Percentiles rank a stretch among this genome's conserved stretches.
Evolutionary conservation across 164 flowering plant genomes (phyloP).

Genomic region (Cinnamomum micranthum): DNA sequence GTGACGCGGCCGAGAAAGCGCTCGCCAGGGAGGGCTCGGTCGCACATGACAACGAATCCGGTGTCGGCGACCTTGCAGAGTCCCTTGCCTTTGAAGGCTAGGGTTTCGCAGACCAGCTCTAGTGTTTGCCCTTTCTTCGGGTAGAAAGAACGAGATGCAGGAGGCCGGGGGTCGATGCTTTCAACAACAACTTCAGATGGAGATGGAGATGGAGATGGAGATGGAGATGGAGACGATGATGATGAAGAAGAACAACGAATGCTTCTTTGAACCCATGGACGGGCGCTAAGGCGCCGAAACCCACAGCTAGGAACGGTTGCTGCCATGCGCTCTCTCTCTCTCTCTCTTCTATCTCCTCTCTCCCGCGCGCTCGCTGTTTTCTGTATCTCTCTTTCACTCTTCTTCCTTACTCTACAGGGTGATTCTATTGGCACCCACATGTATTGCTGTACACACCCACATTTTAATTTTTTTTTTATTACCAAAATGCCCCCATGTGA

Average conservation of each 20-base stretch:
- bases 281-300: slow-evolving; percentile 29
- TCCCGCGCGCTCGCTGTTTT: neutral
- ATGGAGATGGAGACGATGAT: slow-evolving; percentile 11
- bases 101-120: slow-evolving; percentile 78
- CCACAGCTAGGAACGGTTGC: slow-evolving; percentile 24
- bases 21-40: slow-evolving; percentile 93
- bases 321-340: neutral
- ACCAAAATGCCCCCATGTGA: no score
- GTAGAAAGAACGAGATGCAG: slow-evolving; percentile 29
- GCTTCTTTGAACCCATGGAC: slow-evolving; percentile 30
- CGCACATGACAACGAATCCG: slow-evolving; percentile 89
- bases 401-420: neutral
- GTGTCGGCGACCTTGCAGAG: slow-evolving; percentile 78
- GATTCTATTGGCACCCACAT: no score
- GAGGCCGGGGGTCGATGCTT: slow-evolving; percentile 3
- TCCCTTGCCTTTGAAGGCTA: slow-evolving; percentile 87
- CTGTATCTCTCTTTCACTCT: neutral
- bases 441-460: no score
- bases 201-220: slow-evolving; percentile 14
- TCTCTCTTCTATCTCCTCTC: neutral
- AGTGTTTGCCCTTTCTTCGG: slow-evolving; percentile 77
- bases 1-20: slow-evolving; percentile 87
- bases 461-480: no score
- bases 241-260: slow-evolving; percentile 15
- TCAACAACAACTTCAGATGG: slow-evolving; percentile 10